Evolutionary conservation across 1,139 yeast genomes (phyloP).

Genomic region (Pichia sp.): DNA sequence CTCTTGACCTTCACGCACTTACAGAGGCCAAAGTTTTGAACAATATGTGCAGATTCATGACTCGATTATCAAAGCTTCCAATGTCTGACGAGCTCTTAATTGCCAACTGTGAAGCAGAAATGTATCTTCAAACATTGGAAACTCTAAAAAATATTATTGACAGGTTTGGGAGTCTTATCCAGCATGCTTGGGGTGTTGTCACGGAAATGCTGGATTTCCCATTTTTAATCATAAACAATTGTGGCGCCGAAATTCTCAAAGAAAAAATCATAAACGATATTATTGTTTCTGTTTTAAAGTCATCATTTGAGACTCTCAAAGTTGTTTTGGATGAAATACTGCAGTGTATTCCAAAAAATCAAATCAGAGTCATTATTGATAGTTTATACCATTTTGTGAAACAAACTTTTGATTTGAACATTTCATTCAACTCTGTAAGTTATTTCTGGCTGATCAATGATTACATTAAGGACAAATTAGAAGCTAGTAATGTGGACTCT

Average conservation of each 20-base stretch:
- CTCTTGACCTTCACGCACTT: conserved; percentile 2
- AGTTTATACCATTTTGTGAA: conserved; percentile 66
- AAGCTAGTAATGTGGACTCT: conserved; percentile 3
- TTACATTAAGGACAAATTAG: conserved; percentile 42
- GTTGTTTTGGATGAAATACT: conserved; percentile 81
- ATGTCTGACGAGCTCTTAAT: conserved; percentile 41
- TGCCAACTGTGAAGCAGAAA: conserved; percentile 58
- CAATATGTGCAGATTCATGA: conserved; percentile 37
- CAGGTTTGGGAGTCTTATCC: conserved; percentile 61
- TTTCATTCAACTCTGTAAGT: conserved; percentile 85
- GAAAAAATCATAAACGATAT: conserved; percentile 39
- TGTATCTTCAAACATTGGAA: conserved; percentile 57
- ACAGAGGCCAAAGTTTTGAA: conserved; percentile 40
- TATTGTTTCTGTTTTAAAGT: conserved; percentile 47
- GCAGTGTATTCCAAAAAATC: conserved; percentile 59
- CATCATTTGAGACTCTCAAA: conserved; percentile 76
- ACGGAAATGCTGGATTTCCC: conserved; percentile 68
- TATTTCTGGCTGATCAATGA: conserved; percentile 91
- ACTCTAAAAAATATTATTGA: conserved; percentile 70
- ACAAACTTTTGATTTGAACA: conserved; percentile 72
- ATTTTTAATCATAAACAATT: conserved; percentile 42
- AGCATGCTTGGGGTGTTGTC: conserved; percentile 63
- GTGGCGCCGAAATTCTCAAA: conserved; percentile 33
- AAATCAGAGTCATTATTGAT: conserved; percentile 62
- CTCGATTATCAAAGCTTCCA: conserved; percentile 37